These are phyloP conservation scores for Dianthus caryophyllus DNA, from an alignment of 148 eudicot species.

Conservation along the genomic window DNA sequence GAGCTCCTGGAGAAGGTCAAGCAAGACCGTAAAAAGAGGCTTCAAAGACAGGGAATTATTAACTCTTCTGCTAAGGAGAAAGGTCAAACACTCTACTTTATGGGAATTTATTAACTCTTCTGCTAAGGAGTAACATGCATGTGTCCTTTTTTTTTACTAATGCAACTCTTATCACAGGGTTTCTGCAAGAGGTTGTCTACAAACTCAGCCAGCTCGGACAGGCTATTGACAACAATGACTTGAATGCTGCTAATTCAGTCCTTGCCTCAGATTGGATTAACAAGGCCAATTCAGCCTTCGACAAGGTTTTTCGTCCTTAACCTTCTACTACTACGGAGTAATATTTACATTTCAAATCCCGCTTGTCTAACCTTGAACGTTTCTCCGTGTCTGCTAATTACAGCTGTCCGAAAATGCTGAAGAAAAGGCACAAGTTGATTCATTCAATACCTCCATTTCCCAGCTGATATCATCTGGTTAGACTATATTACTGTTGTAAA, in stretches of 20 bases:
- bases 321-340: background rate
- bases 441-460: slow-evolving; percentile 60
- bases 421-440: slow-evolving; percentile 63
- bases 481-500: background rate
- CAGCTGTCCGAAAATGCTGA: slow-evolving; percentile 73
- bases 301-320: slow-evolving; percentile 44
- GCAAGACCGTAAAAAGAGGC: slow-evolving; percentile 82
- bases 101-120: too few species aligned
- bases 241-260: slow-evolving; percentile 62
- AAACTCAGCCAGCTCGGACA: slow-evolving; percentile 78
- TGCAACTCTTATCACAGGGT: slow-evolving; percentile 42
- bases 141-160: too few species aligned
- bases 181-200: slow-evolving; percentile 82
- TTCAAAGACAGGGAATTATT: slow-evolving; percentile 69
- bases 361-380: background rate
- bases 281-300: slow-evolving; percentile 76
- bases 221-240: slow-evolving; percentile 94
- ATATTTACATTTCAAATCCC: background rate
- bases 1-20: slow-evolving; percentile 90
- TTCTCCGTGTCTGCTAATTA: background rate
- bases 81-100: slow-evolving; percentile 33
- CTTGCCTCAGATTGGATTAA: slow-evolving; percentile 83
- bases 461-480: slow-evolving; percentile 74
- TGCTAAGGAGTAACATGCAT: too few species aligned
- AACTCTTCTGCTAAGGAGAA: slow-evolving; percentile 66